A percentile compares a stretch with the other conserved stretches of the same genome.
Evolutionary conservation across 2,329 filamentous ascomycete species (phyloP).

Genomic region (Fusarium nematophilum): DNA sequence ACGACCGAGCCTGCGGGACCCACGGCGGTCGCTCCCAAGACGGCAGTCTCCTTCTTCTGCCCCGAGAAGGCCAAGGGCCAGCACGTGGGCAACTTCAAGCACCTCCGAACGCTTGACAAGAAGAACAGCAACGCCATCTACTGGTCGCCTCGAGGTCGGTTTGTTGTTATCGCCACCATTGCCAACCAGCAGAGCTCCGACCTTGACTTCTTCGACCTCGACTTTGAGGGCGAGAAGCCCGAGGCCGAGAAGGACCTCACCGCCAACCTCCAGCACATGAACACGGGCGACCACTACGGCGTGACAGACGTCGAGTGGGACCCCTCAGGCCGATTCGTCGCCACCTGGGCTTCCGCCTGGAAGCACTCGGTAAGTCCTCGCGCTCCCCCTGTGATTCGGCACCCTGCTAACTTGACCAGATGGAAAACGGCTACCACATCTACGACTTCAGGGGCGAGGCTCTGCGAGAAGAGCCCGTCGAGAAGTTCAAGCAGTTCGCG

Average conservation of each 20-base stretch:
- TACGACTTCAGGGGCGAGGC: conserved; percentile 95
- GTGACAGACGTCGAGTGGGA: conserved; percentile 99
- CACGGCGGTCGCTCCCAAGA: conserved; percentile 90
- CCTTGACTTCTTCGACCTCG: conserved; percentile 96
- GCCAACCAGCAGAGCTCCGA: conserved; percentile 94
- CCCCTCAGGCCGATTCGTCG: conserved; percentile 92
- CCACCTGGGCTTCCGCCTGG: conserved; percentile 93
- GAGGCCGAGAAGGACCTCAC: conserved; percentile 94
- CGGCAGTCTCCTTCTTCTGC: conserved; percentile 94
- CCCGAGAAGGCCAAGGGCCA: conserved; percentile 91
- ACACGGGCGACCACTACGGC: conserved; percentile 93
- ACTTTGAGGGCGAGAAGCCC: conserved; percentile 96
- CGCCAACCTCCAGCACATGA: conserved; percentile 95
- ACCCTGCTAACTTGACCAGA: conserved; percentile 64
- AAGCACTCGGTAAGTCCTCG: conserved; percentile 84
- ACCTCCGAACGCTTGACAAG: conserved; percentile 94
- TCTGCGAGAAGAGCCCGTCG: conserved; percentile 89
- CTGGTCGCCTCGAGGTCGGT: conserved; percentile 96
- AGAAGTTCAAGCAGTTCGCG: conserved; percentile 97
- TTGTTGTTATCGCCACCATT: conserved; percentile 93
- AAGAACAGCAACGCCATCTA: conserved; percentile 99
- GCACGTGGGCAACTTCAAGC: conserved; percentile 91
- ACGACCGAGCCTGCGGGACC: conserved; percentile 84
- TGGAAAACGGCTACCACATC: conserved; percentile 99
- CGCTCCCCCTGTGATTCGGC: conserved; percentile 27